A percentile compares a stretch with the other conserved stretches of the same genome.
Conservation (phyloP, 2,329 filamentous ascomycete genomes). For the Neospermospora avenae region DNA sequence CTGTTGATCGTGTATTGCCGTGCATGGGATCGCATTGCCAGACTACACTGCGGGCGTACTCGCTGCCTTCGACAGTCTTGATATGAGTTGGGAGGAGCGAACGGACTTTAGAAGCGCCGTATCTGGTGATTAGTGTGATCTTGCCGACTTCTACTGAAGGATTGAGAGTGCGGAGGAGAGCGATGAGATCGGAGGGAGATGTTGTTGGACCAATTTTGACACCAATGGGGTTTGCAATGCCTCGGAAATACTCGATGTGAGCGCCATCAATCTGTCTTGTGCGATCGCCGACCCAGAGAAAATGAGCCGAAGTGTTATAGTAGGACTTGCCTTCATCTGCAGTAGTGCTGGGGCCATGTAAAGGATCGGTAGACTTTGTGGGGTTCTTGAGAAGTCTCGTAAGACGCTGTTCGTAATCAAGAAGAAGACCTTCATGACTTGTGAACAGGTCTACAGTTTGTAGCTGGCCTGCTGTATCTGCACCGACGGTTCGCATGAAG, state of each 20-base stretch:
- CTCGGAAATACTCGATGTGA: slow-evolving; percentile 96
- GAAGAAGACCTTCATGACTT: slow-evolving; percentile 87
- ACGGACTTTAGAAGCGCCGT: slow-evolving; percentile 76
- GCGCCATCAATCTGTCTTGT: slow-evolving; percentile 90
- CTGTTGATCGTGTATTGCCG: slow-evolving; percentile 70
- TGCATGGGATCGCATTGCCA: slow-evolving; percentile 99
- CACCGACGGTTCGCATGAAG: slow-evolving; percentile 92
- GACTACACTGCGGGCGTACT: slow-evolving; percentile 64
- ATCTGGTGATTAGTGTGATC: slow-evolving; percentile 93
- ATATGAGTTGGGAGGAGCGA: slow-evolving; percentile 81
- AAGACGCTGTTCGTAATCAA: slow-evolving; percentile 90
- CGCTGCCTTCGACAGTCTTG: slow-evolving; percentile 78
- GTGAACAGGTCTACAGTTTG: slow-evolving; percentile 94
- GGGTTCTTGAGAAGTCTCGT: slow-evolving; percentile 73
- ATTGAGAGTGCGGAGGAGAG: slow-evolving; percentile 81
- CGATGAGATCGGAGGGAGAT: slow-evolving; percentile 68
- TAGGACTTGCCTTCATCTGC: slow-evolving; percentile 50
- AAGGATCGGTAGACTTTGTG: slow-evolving; percentile 27
- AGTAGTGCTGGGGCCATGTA: background rate
- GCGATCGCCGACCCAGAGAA: slow-evolving; percentile 97
- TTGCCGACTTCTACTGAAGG: slow-evolving; percentile 80
- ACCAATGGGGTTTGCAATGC: slow-evolving; percentile 92
- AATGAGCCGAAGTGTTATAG: slow-evolving; percentile 94
- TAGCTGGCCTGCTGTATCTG: slow-evolving; percentile 77
- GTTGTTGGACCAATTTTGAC: slow-evolving; percentile 95